A percentile compares a stretch with the other conserved stretches of the same genome.
Evolutionary conservation across 768 basidiomycete genomes (phyloP).

Genomic region (Podaxis sp.): DNA sequence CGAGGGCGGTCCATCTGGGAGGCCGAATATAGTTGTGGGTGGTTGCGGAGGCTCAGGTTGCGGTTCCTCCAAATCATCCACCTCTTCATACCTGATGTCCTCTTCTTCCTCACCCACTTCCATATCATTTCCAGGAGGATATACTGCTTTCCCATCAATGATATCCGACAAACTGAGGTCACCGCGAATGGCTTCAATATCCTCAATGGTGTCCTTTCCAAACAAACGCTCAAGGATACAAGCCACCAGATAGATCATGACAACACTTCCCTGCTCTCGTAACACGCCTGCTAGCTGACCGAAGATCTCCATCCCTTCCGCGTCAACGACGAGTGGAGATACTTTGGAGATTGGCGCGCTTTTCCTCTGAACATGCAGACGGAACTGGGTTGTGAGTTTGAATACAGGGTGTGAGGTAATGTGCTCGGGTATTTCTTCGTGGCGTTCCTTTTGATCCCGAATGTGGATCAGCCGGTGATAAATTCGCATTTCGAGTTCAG

Average conservation of each 20-base stretch:
- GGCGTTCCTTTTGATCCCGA: constrained; percentile 77
- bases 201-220: constrained; percentile 74
- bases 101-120: constrained; percentile 26
- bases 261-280: constrained; percentile 59
- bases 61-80: constrained; percentile 18
- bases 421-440: constrained; percentile 66
- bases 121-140: constrained; percentile 27
- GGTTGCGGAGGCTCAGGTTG: background rate
- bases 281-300: constrained; percentile 60
- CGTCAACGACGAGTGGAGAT: constrained; percentile 63
- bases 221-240: constrained; percentile 89
- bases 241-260: constrained; percentile 86
- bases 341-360: constrained; percentile 74
- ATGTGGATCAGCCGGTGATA: constrained; percentile 94
- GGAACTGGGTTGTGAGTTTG: constrained; percentile 79
- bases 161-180: constrained; percentile 58
- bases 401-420: constrained; percentile 77
- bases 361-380: constrained; percentile 74
- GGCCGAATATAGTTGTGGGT: background rate
- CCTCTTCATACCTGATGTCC: constrained; percentile 24
- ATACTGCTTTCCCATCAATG: constrained; percentile 59
- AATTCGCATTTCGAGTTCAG: constrained; percentile 94
- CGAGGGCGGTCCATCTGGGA: background rate
- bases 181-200: constrained; percentile 66
- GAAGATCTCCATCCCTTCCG: constrained; percentile 68